Conservation (phyloP, 352 stramenopile genomes). For the Thalassiosira allenii region DNA sequence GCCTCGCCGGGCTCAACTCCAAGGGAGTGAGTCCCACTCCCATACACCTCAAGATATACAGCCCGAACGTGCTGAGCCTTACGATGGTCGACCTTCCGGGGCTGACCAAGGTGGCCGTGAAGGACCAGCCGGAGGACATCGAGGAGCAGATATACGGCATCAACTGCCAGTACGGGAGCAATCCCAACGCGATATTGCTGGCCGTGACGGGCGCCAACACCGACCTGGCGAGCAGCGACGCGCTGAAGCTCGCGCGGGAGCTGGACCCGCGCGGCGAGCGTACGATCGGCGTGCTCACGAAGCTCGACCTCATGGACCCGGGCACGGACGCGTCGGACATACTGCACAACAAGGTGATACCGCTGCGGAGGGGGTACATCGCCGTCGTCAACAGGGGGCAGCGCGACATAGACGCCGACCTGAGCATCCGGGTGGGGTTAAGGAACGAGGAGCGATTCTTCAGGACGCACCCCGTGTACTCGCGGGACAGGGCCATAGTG, state of each 20-base stretch:
- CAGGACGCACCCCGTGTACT: slow-evolving; percentile 95
- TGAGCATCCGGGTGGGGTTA: slow-evolving; percentile 93
- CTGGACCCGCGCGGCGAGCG: slow-evolving; percentile 91
- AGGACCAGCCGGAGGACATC: slow-evolving; percentile 99
- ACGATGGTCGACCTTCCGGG: slow-evolving; percentile 99
- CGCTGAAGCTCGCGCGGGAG: slow-evolving; percentile 94
- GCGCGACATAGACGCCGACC: slow-evolving; percentile 96
- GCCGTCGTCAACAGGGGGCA: slow-evolving; percentile 99
- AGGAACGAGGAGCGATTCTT: slow-evolving; percentile 97
- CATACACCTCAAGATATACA: slow-evolving; percentile 99
- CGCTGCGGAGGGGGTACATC: slow-evolving; percentile 97
- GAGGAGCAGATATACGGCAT: slow-evolving; percentile 99
- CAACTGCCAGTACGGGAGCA: slow-evolving; percentile 98
- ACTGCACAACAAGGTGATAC: slow-evolving; percentile 96
- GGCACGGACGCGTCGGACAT: slow-evolving; percentile 98
- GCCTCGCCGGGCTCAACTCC: slow-evolving; percentile 88
- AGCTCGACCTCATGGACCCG: slow-evolving; percentile 99
- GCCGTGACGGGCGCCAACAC: slow-evolving; percentile 98
- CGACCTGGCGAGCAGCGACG: slow-evolving; percentile 98
- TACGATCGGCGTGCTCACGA: slow-evolving; percentile 99
- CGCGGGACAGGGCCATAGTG: slow-evolving; percentile 86
- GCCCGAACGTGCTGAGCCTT: slow-evolving; percentile 96
- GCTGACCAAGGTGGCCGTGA: slow-evolving; percentile 95
- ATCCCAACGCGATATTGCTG: slow-evolving; percentile 99
- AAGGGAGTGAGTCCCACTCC: slow-evolving; percentile 98